phyloP scores from a whole-genome alignment of 441 rosid species.

The Corymbia calophylla region DNA sequence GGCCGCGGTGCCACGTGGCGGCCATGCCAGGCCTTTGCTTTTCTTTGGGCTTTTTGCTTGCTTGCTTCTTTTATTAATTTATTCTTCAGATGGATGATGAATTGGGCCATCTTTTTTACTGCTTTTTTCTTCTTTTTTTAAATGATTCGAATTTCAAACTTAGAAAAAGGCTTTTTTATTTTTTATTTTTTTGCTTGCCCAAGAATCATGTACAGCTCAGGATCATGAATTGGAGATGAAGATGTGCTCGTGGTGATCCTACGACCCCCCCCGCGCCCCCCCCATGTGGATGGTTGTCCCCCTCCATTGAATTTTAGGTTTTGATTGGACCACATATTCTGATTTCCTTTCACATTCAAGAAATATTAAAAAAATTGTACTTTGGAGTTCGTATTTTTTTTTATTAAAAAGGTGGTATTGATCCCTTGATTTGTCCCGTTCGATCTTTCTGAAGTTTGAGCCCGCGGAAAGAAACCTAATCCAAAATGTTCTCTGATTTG shows the following conservation, averaged over 20 bases:
- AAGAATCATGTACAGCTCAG: neutral
- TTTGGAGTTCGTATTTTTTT: no score
- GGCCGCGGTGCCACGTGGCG: neutral
- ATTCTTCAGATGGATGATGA: neutral
- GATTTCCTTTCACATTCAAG: neutral
- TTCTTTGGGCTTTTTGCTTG: neutral
- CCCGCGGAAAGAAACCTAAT: neutral
- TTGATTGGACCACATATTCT: neutral
- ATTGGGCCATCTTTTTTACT: neutral
- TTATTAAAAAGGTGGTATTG: no score
- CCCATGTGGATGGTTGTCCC: neutral
- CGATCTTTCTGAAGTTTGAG: neutral
- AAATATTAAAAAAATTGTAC: no score
- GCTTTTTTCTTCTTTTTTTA: neutral
- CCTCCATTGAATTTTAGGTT: neutral
- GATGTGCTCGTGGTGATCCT: neutral
- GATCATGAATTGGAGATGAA: neutral
- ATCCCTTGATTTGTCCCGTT: neutral
- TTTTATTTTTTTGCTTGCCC: neutral
- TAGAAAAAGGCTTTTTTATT: neutral
- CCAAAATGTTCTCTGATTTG: no score
- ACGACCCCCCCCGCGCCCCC: neutral
- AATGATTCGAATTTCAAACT: neutral
- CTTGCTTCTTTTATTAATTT: neutral
- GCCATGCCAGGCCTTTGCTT: neutral